phyloP scores from a whole-genome alignment of 2,329 filamentous ascomycete species.

The Pseudocercospora fijiensis region DNA sequence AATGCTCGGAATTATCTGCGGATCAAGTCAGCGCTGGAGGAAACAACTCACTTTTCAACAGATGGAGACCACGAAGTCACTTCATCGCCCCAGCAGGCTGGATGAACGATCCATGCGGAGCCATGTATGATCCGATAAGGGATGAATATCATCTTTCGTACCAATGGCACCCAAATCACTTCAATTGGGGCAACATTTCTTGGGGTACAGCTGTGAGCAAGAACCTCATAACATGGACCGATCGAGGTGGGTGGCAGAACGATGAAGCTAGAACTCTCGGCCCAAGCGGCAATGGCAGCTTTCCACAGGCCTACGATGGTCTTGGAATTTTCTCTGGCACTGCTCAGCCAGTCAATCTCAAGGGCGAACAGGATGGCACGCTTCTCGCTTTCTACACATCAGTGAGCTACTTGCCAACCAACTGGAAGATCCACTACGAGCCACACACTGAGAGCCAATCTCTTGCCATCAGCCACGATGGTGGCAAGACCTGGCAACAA shows the following conservation, averaged over 20 bases:
- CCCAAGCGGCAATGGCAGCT: constrained; percentile 42
- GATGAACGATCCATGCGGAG: constrained; percentile 54
- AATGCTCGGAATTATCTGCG: constrained; percentile 34
- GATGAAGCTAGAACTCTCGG: constrained; percentile 42
- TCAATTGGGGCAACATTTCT: constrained; percentile 51
- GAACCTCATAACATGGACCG: constrained; percentile 47
- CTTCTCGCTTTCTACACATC: constrained; percentile 51
- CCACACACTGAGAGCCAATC: constrained; percentile 49
- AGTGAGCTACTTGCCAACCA: constrained; percentile 48
- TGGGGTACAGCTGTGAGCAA: constrained; percentile 56
- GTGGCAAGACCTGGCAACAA: constrained; percentile 50
- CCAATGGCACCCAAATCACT: constrained; percentile 52
- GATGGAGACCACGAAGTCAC: constrained; percentile 50
- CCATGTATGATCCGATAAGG: constrained; percentile 51
- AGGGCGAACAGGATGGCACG: constrained; percentile 49
- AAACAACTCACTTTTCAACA: constrained; percentile 52
- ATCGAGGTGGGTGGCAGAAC: constrained; percentile 49
- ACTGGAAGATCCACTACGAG: constrained; percentile 47
- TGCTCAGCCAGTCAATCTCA: constrained; percentile 49
- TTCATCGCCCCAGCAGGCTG: constrained; percentile 51
- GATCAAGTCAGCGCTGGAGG: constrained; percentile 38
- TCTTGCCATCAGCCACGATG: constrained; percentile 47
- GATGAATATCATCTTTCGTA: constrained; percentile 55
- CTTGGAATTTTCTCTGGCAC: constrained; percentile 56
- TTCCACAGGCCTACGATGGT: constrained; percentile 44